Base-by-base conservation (phyloP, 2,329 filamentous ascomycete genomes). In the Colletotrichum sp. region DNA sequence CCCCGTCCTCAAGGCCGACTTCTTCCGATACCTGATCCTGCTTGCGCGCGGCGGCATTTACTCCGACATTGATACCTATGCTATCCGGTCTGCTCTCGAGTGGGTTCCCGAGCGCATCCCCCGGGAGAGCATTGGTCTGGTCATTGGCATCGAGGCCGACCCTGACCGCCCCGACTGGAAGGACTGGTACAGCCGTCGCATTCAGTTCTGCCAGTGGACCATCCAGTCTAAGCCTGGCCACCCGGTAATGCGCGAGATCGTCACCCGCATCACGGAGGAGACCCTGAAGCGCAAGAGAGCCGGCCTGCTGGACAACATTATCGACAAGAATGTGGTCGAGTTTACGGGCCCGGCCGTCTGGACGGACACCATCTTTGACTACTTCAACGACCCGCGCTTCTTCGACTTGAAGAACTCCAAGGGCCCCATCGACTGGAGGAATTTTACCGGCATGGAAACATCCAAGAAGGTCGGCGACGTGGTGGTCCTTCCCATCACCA, bases 161-260 rank as follows among this genome's bases (percentile, higher is more conserved):
- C 96, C 97, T 1, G 96, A 98, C 84, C 92, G 97, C 64, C 91
- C 92, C 5, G 97, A 99, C 84, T 99, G 97, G 97, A 90, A 92
- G 43, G 89, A 98, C 2, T 98, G 96, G 97, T 99, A 98, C 88
- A 97, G 95, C 78, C 94, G 97, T 75, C 92, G 96, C 78, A 96
- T 99, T 76, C 97, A 98, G 83, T 98, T 99, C 85, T 99, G 97
- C 86, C 97, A 99, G 84, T 99, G 97, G 97, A 99, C 97, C 2
- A 98, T 99, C 77, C 96, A 98, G 85, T 89, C 94, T 73, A 99
- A 99, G 85, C 94, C 96, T 0, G 97, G 97, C 13, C 97, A 99
- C 83, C 97, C 97, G 0, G 92, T 98, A 15, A 90, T 99, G 74
- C 92, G 96, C 77, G 95, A 98, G 76, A 91, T 98, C 76, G 95